phyloP scores from a whole-genome alignment of 179 eudicot species.

The Drosera spatulata region DNA sequence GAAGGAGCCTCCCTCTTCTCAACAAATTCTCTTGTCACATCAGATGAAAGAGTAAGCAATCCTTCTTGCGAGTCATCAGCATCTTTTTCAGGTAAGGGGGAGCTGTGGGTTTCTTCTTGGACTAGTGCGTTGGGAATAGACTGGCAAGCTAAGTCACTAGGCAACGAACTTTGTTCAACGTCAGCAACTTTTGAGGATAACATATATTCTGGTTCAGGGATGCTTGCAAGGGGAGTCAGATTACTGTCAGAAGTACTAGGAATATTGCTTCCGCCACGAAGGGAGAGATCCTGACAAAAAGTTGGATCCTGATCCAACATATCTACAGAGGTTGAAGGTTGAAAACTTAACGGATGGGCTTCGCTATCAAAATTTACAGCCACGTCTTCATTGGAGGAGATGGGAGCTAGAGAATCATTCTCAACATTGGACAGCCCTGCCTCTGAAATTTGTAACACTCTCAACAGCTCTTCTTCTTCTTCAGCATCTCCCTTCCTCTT shows the following conservation, averaged over 20 bases:
- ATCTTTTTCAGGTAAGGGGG: constrained; percentile 13
- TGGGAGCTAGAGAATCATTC: constrained; percentile 5
- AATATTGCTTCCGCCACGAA: constrained; percentile 16
- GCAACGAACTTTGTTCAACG: constrained; percentile 17
- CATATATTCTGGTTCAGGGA: constrained; percentile 17
- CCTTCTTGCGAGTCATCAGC: constrained; percentile 13
- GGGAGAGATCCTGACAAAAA: constrained; percentile 14
- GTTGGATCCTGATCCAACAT: constrained; percentile 10
- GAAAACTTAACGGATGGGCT: constrained; percentile 14
- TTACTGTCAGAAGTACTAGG: constrained; percentile 13
- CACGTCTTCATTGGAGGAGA: constrained; percentile 10
- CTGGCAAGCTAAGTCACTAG: constrained; percentile 15
- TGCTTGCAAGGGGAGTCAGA: constrained; percentile 14
- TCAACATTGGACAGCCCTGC: constrained; percentile 12
- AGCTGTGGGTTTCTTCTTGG: constrained; percentile 13
- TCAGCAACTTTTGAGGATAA: constrained; percentile 13
- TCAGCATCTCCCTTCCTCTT: constrained; percentile 58
- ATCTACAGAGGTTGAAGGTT: constrained; percentile 10
- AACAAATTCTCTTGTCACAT: constrained; percentile 17
- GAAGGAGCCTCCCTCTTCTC: constrained; percentile 39
- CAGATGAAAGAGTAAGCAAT: constrained; percentile 27
- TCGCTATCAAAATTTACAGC: constrained; percentile 20
- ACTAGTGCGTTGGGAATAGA: constrained; percentile 11
- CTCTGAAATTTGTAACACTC: constrained; percentile 44
- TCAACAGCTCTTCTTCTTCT: constrained; percentile 63